A percentile compares a stretch with the other conserved stretches of the same genome.
phyloP scores from a whole-genome alignment of 2,329 filamentous ascomycete species.

The Apiospora phragmitis region DNA sequence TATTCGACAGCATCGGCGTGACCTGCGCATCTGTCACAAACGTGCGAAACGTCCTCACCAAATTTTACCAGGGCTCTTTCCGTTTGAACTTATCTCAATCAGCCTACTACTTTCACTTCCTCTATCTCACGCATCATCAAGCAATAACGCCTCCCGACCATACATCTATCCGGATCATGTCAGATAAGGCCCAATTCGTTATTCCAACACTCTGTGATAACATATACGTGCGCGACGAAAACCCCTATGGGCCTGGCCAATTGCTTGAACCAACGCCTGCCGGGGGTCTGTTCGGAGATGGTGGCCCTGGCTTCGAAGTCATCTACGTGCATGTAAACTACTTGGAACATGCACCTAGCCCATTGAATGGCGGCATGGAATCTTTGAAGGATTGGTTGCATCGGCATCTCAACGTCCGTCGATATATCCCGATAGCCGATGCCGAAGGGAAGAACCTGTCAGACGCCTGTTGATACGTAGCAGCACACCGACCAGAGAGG shows the following conservation, averaged over 20 bases:
- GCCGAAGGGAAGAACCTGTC: not conserved
- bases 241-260: not conserved
- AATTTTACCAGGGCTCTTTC: not conserved
- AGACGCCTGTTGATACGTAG: not conserved
- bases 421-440: not conserved
- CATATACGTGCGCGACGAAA: not conserved
- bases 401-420: not conserved
- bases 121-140: not conserved
- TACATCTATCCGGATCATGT: not conserved
- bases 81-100: not conserved
- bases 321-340: not conserved
- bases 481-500: not conserved
- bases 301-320: not conserved
- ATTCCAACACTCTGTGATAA: not conserved
- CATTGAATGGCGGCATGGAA: not conserved
- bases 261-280: not conserved
- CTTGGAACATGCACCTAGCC: not conserved
- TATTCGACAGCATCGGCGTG: not conserved
- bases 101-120: not conserved
- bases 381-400: not conserved
- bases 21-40: not conserved
- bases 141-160: not conserved
- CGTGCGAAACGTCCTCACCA: not conserved
- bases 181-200: not conserved
- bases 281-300: not conserved